These are phyloP conservation scores for Myotisia sp. DNA, from an alignment of 2,329 filamentous ascomycete species.

Conservation along the genomic window DNA sequence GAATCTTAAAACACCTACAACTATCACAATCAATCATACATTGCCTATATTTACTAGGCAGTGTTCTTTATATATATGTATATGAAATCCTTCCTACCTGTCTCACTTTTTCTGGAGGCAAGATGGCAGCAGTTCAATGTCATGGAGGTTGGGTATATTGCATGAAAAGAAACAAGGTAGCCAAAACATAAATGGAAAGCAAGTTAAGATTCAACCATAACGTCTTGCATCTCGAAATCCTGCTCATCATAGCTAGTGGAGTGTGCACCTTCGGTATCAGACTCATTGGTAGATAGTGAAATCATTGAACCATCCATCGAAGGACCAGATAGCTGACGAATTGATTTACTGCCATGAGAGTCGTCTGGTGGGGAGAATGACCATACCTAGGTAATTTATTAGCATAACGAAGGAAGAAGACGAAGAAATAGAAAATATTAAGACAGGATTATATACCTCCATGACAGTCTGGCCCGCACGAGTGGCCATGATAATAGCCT, in stretches of 20 bases:
- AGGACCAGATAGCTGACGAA: slow-evolving; percentile 3
- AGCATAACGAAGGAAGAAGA: slow-evolving; percentile 1
- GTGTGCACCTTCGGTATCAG: background rate
- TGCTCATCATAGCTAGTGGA: slow-evolving; percentile 6
- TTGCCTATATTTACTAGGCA: too few species aligned
- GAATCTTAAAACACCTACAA: too few species aligned
- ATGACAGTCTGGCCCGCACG: slow-evolving; percentile 78
- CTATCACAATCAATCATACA: too few species aligned
- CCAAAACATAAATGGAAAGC: background rate
- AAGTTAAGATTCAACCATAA: background rate
- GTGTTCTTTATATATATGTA: too few species aligned
- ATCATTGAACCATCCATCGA: slow-evolving; percentile 3
- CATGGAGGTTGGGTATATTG: too few species aligned
- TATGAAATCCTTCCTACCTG: too few species aligned
- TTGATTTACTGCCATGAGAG: slow-evolving; percentile 15
- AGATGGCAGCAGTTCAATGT: too few species aligned
- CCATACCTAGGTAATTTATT: slow-evolving; percentile 55
- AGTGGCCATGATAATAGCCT: slow-evolving; percentile 88
- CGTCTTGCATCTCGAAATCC: slow-evolving; percentile 9
- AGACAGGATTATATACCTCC: slow-evolving; percentile 49
- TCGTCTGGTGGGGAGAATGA: slow-evolving; percentile 82
- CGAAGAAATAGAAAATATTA: background rate
- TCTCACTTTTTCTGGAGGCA: too few species aligned
- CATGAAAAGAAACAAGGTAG: too few species aligned
- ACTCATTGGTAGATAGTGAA: slow-evolving; percentile 1